Evolutionary conservation across 768 basidiomycete genomes (phyloP).

Genomic region (Russula sp.): DNA sequence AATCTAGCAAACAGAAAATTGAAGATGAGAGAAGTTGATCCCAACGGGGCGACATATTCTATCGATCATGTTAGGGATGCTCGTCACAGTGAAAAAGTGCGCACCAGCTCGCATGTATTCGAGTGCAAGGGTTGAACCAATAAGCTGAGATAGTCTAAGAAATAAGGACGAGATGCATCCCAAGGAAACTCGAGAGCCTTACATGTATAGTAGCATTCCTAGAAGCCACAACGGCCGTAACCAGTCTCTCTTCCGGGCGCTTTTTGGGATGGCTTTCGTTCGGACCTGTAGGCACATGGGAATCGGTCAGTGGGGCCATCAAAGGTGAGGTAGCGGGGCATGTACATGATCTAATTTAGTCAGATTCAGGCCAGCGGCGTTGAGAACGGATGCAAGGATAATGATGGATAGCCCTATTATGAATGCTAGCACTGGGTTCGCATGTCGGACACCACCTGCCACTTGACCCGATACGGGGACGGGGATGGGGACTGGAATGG

Average conservation of each 20-base stretch:
- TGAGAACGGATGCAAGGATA: conserved; percentile 74
- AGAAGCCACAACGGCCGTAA: conserved; percentile 82
- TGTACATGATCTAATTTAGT: conserved; percentile 84
- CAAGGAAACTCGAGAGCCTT: conserved; percentile 25
- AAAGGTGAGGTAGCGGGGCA: background rate
- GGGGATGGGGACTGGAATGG: background rate
- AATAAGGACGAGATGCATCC: conserved; percentile 5
- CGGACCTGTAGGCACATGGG: conserved; percentile 42
- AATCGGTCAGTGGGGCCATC: background rate
- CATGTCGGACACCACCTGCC: conserved; percentile 28
- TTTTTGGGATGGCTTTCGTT: conserved; percentile 69
- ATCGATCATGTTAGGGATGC: conserved; percentile 20
- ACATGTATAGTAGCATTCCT: conserved; percentile 95
- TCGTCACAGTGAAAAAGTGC: conserved; percentile 20
- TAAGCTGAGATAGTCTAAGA: conserved; percentile 68
- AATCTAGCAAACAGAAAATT: conserved; percentile 94
- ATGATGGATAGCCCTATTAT: conserved; percentile 85
- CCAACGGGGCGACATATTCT: conserved; percentile 96
- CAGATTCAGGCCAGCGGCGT: conserved; percentile 88
- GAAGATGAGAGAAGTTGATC: conserved; percentile 89
- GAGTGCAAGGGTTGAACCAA: conserved; percentile 80
- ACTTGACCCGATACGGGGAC: background rate
- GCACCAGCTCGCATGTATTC: conserved; percentile 81
- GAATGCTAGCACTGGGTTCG: conserved; percentile 61
- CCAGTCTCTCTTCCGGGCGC: conserved; percentile 68